Conservation (phyloP, 2,329 filamentous ascomycete genomes). For the Metarhizium sp. region DNA sequence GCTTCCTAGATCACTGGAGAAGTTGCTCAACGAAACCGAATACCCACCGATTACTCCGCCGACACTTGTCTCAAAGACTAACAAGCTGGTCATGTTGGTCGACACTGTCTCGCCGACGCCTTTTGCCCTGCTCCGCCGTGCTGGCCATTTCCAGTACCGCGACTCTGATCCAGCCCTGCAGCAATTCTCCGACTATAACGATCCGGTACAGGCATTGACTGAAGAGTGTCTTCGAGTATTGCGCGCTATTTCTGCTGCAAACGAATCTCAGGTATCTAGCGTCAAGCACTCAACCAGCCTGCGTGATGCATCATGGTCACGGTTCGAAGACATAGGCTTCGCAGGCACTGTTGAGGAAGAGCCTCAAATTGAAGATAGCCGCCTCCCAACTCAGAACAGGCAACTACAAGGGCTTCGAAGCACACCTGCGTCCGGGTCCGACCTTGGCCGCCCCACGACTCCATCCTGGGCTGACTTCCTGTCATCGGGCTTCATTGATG, state of each 20-base stretch:
- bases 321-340: constrained; percentile 93
- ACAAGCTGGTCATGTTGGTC: constrained; percentile 94
- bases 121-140: constrained; percentile 79
- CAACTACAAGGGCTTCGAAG: constrained; percentile 44
- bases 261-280: constrained; percentile 70
- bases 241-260: constrained; percentile 76
- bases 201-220: constrained; percentile 78
- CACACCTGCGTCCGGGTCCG: constrained; percentile 58
- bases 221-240: constrained; percentile 91
- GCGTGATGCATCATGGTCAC: constrained; percentile 87
- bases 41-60: constrained; percentile 78
- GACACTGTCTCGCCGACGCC: constrained; percentile 91
- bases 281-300: constrained; percentile 63
- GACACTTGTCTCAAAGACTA: constrained; percentile 69
- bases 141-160: constrained; percentile 91
- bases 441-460: constrained; percentile 75
- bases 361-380: constrained; percentile 42
- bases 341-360: constrained; percentile 64
- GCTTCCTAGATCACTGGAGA: constrained; percentile 83
- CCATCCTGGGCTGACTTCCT: constrained; percentile 98
- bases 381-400: constrained; percentile 38
- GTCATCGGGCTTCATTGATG: constrained; percentile 83
- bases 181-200: constrained; percentile 79
- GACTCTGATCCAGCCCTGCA: constrained; percentile 80
- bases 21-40: constrained; percentile 82